Percentiles rank a stretch among this genome's conserved stretches.
Evolutionary conservation across 306 rosid species (phyloP).

Genomic region (Sophora flavescens): DNA sequence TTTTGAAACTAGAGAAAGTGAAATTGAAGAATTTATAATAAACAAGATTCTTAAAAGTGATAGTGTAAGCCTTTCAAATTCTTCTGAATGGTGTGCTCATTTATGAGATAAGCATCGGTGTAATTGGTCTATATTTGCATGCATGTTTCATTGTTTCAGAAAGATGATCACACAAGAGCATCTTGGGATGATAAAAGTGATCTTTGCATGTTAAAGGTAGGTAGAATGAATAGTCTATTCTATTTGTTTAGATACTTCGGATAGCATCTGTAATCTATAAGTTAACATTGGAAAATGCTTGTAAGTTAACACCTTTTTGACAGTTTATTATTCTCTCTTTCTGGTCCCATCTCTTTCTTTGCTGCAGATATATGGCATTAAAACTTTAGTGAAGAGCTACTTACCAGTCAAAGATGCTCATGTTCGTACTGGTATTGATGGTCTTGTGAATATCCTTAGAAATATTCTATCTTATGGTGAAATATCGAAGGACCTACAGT

Average conservation of each 20-base stretch:
- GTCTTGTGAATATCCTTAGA: conserved; percentile 75
- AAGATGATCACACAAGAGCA: conserved; percentile 59
- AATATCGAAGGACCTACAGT: conserved; percentile 78
- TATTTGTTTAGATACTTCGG: conserved; percentile 17
- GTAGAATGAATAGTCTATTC: conserved; percentile 44
- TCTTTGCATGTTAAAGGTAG: conserved; percentile 86
- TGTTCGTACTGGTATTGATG: conserved; percentile 81
- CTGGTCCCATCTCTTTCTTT: conserved; percentile 6
- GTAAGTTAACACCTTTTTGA: conserved; percentile 29
- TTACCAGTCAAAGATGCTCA: conserved; percentile 96
- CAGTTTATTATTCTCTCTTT: conserved; percentile 14
- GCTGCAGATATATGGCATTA: conserved; percentile 85
- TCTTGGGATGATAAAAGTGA: conserved; percentile 93
- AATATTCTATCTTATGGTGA: conserved; percentile 88
- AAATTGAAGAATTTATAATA: conserved; percentile 81
- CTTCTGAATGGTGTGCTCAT: conserved; percentile 15
- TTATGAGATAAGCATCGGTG: conserved; percentile 43
- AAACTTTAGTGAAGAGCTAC: conserved; percentile 95
- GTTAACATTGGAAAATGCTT: conserved; percentile 36
- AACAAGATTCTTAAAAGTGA: conserved; percentile 79
- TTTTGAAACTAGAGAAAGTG: conserved; percentile 96
- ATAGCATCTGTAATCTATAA: conserved; percentile 7
- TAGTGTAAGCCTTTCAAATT: conserved; percentile 66
- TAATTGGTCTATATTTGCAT: conserved; percentile 43
- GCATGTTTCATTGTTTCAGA: conserved; percentile 64